phyloP scores from a whole-genome alignment of 164 flowering plant species.

The Vitis vinifera region DNA sequence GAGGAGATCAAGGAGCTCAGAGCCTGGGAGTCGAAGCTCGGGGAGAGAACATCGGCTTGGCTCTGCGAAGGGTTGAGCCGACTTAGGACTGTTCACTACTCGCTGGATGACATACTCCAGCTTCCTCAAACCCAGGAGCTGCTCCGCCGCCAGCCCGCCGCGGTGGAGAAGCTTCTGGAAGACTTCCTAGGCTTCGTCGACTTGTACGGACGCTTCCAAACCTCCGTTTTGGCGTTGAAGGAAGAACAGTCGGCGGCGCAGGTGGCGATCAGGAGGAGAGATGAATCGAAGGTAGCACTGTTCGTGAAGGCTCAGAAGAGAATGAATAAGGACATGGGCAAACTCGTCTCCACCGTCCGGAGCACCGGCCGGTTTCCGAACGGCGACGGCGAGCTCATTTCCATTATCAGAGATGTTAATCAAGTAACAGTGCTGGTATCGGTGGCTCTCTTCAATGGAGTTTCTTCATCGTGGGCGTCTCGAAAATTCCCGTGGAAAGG shows the following conservation, averaged over 20 bases:
- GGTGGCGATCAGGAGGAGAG: constrained; percentile 53
- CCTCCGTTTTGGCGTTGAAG: constrained; percentile 38
- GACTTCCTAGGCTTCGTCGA: constrained; percentile 64
- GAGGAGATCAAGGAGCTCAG: constrained; percentile 46
- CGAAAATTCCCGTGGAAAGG: constrained; percentile 30
- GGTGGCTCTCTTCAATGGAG: constrained; percentile 34
- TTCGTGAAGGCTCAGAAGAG: constrained; percentile 36
- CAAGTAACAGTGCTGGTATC: constrained; percentile 44
- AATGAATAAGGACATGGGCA: constrained; percentile 43
- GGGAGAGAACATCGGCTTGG: constrained; percentile 36
- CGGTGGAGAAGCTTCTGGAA: constrained; percentile 65
- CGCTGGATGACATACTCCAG: constrained; percentile 48
- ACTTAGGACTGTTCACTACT: constrained; percentile 40
- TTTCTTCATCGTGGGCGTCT: constrained; percentile 19
- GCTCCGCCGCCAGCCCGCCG: constrained; percentile 31
- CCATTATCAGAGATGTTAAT: constrained; percentile 34
- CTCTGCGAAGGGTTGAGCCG: constrained; percentile 43
- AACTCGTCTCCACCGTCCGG: constrained; percentile 34
- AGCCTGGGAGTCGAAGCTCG: constrained; percentile 33
- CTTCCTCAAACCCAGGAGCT: constrained; percentile 62
- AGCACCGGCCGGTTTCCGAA: neutral
- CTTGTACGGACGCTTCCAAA: constrained; percentile 60
- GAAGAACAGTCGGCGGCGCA: constrained; percentile 52
- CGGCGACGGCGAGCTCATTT: constrained; percentile 35
- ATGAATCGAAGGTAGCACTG: constrained; percentile 26